Evolutionary conservation across 2,329 filamentous ascomycete species (phyloP).

Genomic region (Fonsecaea pedrosoi): DNA sequence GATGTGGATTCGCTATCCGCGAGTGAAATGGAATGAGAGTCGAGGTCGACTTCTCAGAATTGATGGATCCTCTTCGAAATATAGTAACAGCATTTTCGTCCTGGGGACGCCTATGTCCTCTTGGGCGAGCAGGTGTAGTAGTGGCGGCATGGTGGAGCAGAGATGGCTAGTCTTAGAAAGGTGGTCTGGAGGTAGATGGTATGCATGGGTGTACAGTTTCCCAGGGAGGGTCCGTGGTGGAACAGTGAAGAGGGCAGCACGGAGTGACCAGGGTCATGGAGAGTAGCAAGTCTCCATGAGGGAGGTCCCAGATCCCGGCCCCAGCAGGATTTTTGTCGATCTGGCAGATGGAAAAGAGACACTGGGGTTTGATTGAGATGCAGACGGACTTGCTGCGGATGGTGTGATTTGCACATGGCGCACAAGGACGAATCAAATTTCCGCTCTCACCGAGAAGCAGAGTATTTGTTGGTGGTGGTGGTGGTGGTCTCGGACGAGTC

Average conservation of each 20-base stretch:
- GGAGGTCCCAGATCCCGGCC: constrained; percentile 8
- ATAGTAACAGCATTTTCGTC: constrained; percentile 22
- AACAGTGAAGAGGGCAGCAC: constrained; percentile 19
- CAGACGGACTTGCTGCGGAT: constrained; percentile 18
- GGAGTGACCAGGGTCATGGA: constrained; percentile 20
- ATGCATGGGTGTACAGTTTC: constrained; percentile 17
- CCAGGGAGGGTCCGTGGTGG: constrained; percentile 26
- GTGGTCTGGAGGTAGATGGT: constrained; percentile 11
- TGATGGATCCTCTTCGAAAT: constrained; percentile 29
- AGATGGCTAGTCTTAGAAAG: constrained; percentile 10
- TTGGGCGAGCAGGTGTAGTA: constrained; percentile 14
- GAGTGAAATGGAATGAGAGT: constrained; percentile 9
- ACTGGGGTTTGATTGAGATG: constrained; percentile 18
- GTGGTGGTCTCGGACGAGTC: constrained; percentile 15
- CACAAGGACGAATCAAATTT: constrained; percentile 35
- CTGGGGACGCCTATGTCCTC: constrained; percentile 18
- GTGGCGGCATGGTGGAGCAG: constrained; percentile 24
- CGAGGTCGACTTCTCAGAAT: neutral
- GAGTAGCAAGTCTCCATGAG: constrained; percentile 1
- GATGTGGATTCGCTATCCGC: neutral
- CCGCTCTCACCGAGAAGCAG: constrained; percentile 24
- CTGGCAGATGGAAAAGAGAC: constrained; percentile 19
- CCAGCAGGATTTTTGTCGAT: constrained; percentile 24
- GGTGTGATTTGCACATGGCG: constrained; percentile 23
- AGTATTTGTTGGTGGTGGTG: constrained; percentile 8